Evolutionary conservation across 192 early-diverging fungal genomes (phyloP).

Genomic region (Globomyces pollinis-pini): DNA sequence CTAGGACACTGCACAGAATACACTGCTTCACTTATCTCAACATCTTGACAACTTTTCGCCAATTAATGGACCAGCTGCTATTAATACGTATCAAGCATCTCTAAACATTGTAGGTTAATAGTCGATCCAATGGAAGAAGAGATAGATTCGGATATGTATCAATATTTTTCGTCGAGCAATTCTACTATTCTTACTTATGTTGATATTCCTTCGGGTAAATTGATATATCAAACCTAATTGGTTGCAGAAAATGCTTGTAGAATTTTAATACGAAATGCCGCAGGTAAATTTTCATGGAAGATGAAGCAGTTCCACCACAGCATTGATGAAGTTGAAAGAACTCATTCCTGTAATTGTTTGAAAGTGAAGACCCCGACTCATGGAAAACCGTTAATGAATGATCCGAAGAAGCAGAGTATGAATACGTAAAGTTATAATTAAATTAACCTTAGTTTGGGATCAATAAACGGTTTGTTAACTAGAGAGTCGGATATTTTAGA

Average conservation of each 20-base stretch:
- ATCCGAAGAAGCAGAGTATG: no score
- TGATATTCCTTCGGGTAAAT: conserved; percentile 40
- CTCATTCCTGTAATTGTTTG: conserved; percentile 13
- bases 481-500: no score
- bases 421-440: no score
- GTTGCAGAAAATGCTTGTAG: conserved; percentile 43
- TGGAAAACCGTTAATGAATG: no score
- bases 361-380: no score
- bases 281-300: conserved; percentile 80
- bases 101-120: conserved; percentile 18
- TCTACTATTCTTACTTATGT: conserved; percentile 63
- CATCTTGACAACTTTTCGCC: conserved; percentile 62
- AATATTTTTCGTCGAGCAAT: conserved; percentile 69
- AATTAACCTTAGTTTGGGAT: no score
- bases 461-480: no score
- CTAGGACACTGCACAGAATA: conserved; percentile 62
- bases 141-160: conserved; percentile 34
- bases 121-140: conserved; percentile 29
- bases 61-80: conserved; percentile 50
- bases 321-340: conserved; percentile 28
- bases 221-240: conserved; percentile 15
- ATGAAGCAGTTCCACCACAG: conserved; percentile 59
- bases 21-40: conserved; percentile 61
- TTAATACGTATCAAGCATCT: conserved; percentile 30
- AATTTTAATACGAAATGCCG: conserved; percentile 64